Conservation (phyloP, 2,329 filamentous ascomycete species). For the Arthroderma sp. region DNA sequence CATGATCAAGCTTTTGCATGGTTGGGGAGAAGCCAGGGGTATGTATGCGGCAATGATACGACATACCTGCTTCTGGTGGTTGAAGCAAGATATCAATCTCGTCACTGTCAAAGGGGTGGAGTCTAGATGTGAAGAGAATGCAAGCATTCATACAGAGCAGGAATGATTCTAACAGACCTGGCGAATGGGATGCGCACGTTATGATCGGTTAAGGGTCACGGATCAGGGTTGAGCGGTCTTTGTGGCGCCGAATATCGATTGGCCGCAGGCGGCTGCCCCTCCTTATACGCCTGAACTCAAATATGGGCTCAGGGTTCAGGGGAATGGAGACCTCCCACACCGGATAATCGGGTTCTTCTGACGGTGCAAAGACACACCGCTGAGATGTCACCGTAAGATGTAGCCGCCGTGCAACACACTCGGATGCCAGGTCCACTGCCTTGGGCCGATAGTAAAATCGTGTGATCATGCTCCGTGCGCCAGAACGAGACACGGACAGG, state of each 20-base stretch:
- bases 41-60: not conserved
- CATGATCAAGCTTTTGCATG: slow-evolving; percentile 6
- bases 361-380: not conserved
- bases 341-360: not conserved
- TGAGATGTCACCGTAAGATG: not conserved
- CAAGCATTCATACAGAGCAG: not conserved
- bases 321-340: not conserved
- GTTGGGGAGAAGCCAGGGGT: not conserved
- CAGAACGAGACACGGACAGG: not conserved
- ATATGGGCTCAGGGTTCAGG: not conserved
- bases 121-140: not conserved
- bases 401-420: not conserved
- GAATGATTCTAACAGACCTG: not conserved
- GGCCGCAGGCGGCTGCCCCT: slow-evolving; percentile 3
- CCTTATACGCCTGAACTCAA: not conserved
- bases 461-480: not conserved
- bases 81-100: not conserved
- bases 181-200: not conserved
- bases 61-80: not conserved
- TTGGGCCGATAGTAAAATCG: not conserved
- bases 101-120: not conserved
- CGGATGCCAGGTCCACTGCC: not conserved
- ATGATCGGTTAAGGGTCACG: not conserved
- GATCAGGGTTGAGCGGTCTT: not conserved
- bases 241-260: slow-evolving; percentile 3